These are phyloP conservation scores for Daldinia loculata DNA, from an alignment of 495 filamentous ascomycete genomes.

Conservation along the genomic window DNA sequence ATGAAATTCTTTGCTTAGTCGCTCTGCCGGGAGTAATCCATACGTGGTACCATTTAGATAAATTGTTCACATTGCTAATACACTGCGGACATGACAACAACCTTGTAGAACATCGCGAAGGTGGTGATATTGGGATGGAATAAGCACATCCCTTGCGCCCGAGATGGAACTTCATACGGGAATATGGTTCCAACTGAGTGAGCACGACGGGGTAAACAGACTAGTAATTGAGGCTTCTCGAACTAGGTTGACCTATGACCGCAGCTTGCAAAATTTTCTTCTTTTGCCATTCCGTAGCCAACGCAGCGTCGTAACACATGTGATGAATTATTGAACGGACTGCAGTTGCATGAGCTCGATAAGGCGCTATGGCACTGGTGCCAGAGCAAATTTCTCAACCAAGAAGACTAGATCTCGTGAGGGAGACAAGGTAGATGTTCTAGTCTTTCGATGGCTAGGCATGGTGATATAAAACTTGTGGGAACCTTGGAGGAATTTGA, in stretches of 20 bases:
- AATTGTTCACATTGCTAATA: conserved; percentile 24
- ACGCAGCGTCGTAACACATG: conserved; percentile 2
- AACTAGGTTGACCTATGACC: conserved; percentile 1
- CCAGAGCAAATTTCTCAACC: conserved; percentile 9
- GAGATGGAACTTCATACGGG: conserved; percentile 6
- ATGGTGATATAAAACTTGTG: neutral
- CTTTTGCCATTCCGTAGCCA: conserved; percentile 11
- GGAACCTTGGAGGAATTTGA: conserved; percentile 13
- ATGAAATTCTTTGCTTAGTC: conserved; percentile 19
- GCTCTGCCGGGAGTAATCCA: conserved; percentile 23
- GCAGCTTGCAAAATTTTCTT: conserved; percentile 10
- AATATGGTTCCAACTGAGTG: conserved; percentile 2
- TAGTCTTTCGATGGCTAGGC: conserved; percentile 16
- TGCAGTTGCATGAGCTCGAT: conserved; percentile 7
- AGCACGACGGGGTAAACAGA: conserved; percentile 4
- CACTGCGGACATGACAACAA: conserved; percentile 25
- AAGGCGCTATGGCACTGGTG: neutral
- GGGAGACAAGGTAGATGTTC: conserved; percentile 18
- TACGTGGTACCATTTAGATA: conserved; percentile 36
- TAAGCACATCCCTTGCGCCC: conserved; percentile 8
- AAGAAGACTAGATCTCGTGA: conserved; percentile 18
- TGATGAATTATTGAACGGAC: conserved; percentile 6
- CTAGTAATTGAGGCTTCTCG: neutral
- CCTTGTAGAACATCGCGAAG: conserved; percentile 20
- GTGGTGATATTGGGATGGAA: conserved; percentile 11